Base-by-base conservation (phyloP, 2,329 filamentous ascomycete genomes). In the Xylariaceae sp. region DNA sequence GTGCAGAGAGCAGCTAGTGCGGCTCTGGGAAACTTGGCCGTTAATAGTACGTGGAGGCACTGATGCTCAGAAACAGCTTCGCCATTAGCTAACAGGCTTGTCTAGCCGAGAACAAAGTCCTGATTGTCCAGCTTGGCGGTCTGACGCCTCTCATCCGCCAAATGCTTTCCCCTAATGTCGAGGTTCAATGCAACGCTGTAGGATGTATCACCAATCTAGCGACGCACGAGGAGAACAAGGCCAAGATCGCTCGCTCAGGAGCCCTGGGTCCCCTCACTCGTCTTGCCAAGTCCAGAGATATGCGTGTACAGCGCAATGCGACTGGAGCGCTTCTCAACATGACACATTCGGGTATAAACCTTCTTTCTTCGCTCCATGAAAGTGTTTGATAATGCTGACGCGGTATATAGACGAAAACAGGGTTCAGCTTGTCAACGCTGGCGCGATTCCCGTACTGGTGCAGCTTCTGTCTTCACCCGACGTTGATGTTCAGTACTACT, bases 401-500 rank as follows among this genome's bases (percentile, higher is more conserved):
- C 51, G 51, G 54, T 44, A 22, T 19, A 16, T 62, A 93, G 93
- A 97, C 64, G 93, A 98, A 66, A 98, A 98, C 65, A 83, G 93
- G 54, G 89, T 97, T 66, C 90, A 98, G 65, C 84, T 98, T 19
- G 93, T 98, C 52, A 94, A 94, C 53, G 93, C 93, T 34, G 91
- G 91, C 49, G 93, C 93, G n/a, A 96, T 98, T 51, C 93, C 93
- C 4, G 91, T 98, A 8, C 81, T 98, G 19, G 93, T 98, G 31
- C 89, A 96, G 61, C 81, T 98, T 18, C 82, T 98, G 34, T 89
- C 88, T 8, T 97, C 93, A 19, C 73, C 85, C 44, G 93, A 98
- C 60, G 90, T 96, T 52, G 93, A 98, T 61, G 93, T 98, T 24
- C 93, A 98, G 69, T 98, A 98, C 68, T 98, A 98, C 69, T 98